phyloP scores from a whole-genome alignment of 345 rosid species.

The Murraya paniculata region DNA sequence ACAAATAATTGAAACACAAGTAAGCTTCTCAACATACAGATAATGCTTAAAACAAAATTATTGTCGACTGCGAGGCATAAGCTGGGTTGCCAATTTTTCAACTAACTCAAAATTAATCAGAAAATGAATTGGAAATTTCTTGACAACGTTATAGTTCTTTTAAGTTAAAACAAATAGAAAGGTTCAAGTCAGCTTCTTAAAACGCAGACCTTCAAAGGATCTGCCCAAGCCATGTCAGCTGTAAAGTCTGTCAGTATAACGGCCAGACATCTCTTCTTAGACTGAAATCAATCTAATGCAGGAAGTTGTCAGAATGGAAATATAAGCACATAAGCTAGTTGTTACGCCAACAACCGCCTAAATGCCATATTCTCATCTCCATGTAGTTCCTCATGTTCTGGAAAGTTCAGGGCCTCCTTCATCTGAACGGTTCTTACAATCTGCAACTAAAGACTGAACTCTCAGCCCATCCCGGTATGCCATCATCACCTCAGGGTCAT shows the following conservation, averaged over 20 bases:
- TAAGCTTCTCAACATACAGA: background rate
- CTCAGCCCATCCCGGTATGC: constrained; percentile 13
- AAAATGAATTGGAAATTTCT: background rate
- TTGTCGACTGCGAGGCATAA: background rate
- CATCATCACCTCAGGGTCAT: constrained; percentile 20
- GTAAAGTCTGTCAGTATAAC: background rate
- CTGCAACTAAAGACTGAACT: background rate
- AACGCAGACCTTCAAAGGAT: background rate
- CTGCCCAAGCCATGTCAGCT: background rate
- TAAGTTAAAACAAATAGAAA: background rate
- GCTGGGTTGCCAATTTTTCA: background rate
- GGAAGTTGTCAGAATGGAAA: background rate
- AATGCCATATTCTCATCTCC: background rate
- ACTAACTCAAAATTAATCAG: background rate
- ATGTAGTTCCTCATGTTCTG: background rate
- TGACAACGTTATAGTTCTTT: background rate
- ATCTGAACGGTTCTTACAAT: background rate
- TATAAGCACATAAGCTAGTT: background rate
- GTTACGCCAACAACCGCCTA: background rate
- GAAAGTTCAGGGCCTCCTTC: background rate
- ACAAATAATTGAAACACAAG: background rate
- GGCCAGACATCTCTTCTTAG: background rate
- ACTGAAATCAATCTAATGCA: background rate
- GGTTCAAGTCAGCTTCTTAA: background rate
- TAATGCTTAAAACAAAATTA: background rate